Conservation (phyloP, 2,329 filamentous ascomycete genomes). For the Aspergillus quadricinctus region DNA sequence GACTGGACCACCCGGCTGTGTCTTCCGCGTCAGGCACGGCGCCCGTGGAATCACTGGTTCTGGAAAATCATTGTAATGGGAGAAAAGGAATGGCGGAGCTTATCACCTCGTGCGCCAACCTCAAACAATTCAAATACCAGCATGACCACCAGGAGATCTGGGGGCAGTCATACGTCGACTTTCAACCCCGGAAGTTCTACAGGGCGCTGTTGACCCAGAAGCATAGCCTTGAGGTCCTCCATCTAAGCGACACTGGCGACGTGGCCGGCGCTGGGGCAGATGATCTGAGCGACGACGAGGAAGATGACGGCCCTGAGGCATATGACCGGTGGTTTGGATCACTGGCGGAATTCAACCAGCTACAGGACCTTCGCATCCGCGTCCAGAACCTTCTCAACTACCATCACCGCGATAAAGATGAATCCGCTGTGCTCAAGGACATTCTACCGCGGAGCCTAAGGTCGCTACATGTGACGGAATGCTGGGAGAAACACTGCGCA, state of each 20-base stretch:
- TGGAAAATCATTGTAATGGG: neutral
- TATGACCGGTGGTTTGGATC: neutral
- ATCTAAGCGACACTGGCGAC: slow-evolving; percentile 1
- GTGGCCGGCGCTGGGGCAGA: neutral
- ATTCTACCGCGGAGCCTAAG: neutral
- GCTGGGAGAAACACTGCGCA: neutral
- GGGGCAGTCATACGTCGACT: neutral
- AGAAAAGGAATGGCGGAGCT: slow-evolving; percentile 6
- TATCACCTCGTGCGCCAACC: slow-evolving; percentile 10
- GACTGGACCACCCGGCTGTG: neutral
- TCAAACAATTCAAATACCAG: slow-evolving; percentile 12
- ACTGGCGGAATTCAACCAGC: neutral
- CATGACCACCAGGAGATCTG: slow-evolving; percentile 5
- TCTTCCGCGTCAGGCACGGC: neutral
- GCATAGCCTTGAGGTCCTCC: slow-evolving; percentile 8
- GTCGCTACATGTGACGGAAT: neutral
- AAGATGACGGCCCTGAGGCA: neutral
- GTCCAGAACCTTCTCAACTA: neutral
- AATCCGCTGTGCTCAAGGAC: neutral
- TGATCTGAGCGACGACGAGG: neutral
- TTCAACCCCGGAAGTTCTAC: slow-evolving; percentile 6
- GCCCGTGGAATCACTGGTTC: neutral
- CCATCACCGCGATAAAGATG: neutral
- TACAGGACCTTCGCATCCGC: neutral
- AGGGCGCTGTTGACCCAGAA: slow-evolving; percentile 7